These are phyloP conservation scores for Colletotrichum trifolii DNA, from an alignment of 2,329 filamentous ascomycete species.

Conservation along the genomic window DNA sequence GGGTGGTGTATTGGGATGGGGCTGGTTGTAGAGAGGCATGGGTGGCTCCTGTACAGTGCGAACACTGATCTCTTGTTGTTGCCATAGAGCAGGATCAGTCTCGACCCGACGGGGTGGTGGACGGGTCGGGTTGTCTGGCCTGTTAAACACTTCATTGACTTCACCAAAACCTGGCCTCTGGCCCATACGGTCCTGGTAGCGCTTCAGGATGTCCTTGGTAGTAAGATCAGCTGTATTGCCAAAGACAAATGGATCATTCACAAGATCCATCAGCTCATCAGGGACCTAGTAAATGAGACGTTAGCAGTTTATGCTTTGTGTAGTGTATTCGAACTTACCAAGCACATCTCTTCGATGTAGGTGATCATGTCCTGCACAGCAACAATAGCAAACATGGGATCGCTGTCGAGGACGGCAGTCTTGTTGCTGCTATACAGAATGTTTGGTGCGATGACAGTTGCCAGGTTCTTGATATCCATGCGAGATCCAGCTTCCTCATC, in stretches of 20 bases:
- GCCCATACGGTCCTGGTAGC: slow-evolving; percentile 82
- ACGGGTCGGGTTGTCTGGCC: slow-evolving; percentile 67
- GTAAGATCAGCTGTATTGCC: slow-evolving; percentile 87
- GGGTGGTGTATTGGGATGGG: slow-evolving; percentile 61
- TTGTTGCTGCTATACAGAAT: slow-evolving; percentile 81
- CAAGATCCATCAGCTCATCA: slow-evolving; percentile 86
- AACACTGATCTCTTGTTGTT: slow-evolving; percentile 85
- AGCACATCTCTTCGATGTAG: slow-evolving; percentile 95
- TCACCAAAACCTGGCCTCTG: slow-evolving; percentile 69
- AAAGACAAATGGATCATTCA: slow-evolving; percentile 86
- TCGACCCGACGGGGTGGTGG: slow-evolving; percentile 76
- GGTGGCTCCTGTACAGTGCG: slow-evolving; percentile 77
- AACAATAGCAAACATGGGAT: slow-evolving; percentile 93
- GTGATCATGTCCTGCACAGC: slow-evolving; percentile 92
- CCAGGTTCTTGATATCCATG: slow-evolving; percentile 98
- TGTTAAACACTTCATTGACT: slow-evolving; percentile 66
- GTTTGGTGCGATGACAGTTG: slow-evolving; percentile 97
- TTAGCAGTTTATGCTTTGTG: not conserved
- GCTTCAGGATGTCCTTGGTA: slow-evolving; percentile 95
- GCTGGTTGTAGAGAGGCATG: slow-evolving; percentile 43
- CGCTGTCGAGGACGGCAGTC: slow-evolving; percentile 77
- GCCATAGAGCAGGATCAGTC: slow-evolving; percentile 86
- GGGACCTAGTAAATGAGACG: slow-evolving; percentile 74
- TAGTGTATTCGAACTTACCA: slow-evolving; percentile 70
- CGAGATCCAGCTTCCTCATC: slow-evolving; percentile 98